Base-by-base conservation (phyloP, 1,284 basidiomycete species). In the Mycosarcoma maydis region DNA sequence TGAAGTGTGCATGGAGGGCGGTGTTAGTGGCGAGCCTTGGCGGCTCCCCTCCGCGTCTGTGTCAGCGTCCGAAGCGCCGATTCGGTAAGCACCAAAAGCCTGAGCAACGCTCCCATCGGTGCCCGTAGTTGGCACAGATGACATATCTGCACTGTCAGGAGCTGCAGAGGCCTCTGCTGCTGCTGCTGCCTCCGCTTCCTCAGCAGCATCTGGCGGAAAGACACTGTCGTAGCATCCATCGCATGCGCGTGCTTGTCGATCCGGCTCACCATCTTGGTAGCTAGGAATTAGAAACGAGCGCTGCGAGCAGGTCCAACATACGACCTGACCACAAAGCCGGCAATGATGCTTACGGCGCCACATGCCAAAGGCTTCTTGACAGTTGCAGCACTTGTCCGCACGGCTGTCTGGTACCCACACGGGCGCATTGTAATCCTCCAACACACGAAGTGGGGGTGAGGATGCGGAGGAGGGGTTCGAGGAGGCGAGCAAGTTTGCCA, bases 331-430 rank as follows among this genome's bases (percentile, higher is more conserved):
- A 81, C 94, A 96, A 10, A 96, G 83, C 51, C 94, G 84, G 82
- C 93, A 96, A 80, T 96, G 93, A 80, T 96, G 93, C 73, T 91
- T 86, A 70, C 94, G 84, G 61, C 91, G 85, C 80, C 90, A 87
- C 85, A 92, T 88, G 6, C 90, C 89, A 82, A 96, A 96, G 20
- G 85, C 74, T 47, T 87, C 84, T 11, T 87, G 87, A 78, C 93
- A 96, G 13, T 90, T 85, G 90, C 92, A 92, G 81, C 93, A 96
- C 38, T 86, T 86, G 60, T 87, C 86, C 8, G 90, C 89, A 76
- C 87, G 90, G 55, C 87, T 87, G 78, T 96, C 92, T 0, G 93
- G 92, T 16, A 94, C 89, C 93, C 93, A 96, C 10, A 95, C 88
- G 0, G 94, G 90, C 4, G 93, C 92, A 2, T 92, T 88, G 84